Evolutionary conservation across 495 filamentous ascomycete genomes (phyloP), one percentile per base, ranked within the genome.

Genomic region (Chaetomium fimeti): DNA sequence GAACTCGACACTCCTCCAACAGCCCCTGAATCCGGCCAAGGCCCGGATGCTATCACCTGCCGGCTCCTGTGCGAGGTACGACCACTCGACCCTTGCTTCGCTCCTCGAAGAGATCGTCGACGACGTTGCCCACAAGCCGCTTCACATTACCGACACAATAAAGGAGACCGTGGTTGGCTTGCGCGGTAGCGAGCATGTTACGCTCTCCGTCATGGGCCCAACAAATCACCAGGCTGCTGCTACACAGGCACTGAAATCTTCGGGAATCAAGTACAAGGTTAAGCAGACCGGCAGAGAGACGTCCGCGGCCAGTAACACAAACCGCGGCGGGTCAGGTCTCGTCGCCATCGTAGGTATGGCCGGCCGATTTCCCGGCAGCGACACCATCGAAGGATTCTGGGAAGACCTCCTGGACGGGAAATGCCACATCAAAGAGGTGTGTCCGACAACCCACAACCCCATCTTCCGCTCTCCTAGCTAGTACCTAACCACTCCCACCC

Each of bases 401-500:
- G 45, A 49, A 9, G 18, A 49, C 45, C 20, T 49, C 1, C 45
- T 49, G 3, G 45, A 49, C 9, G 45, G 45, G 9, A 20, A 49
- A 20, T 49, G 45, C 20, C 45, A 49, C 20, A 49, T 49, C 45
- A 49, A 49, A 49, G 45, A 49, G 45, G 45, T 49, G 24, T 2
- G 16, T 24, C 20, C 8, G 1, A 12, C 45, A 49, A n/a, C n/a
- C n/a, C n/a, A 12, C 45, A n/a, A 49, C 45, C 18, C 2, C 0
- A n/a, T 24, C 8, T 20, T 20, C 45, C 20, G 16, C 6, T 20
- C 6, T 49, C 20, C 9, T 5, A 24, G 20, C 45, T 49, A 24
- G 24, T 5, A 24, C 8, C 45, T 49, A 24, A 49, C 45, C 45
- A 24, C 16, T n/a, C 43, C 43, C 43, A 16, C 43, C 66, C 69